Conservation (phyloP, 2,329 filamentous ascomycete genomes). For the Pestalotiopsis sp. region DNA sequence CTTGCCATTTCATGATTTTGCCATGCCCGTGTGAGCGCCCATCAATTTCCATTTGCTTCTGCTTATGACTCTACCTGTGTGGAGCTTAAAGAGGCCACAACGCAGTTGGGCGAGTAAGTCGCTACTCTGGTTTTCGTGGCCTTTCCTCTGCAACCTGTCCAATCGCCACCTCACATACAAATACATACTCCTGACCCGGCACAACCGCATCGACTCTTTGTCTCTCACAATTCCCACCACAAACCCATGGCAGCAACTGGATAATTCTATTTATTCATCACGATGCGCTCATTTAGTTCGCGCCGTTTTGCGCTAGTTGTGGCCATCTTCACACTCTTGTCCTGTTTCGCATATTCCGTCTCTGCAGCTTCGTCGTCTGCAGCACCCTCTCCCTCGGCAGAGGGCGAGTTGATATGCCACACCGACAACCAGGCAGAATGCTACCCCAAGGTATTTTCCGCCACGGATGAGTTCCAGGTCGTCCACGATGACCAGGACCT, state of each 20-base stretch:
- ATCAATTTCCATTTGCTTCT: not conserved
- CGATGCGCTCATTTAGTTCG: slow-evolving; percentile 19
- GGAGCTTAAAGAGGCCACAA: not conserved
- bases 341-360: slow-evolving; percentile 17
- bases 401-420: slow-evolving; percentile 64
- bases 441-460: slow-evolving; percentile 63
- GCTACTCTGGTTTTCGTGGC: slow-evolving; percentile 13
- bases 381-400: slow-evolving; percentile 36
- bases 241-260: too few relatives aligned
- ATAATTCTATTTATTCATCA: not conserved
- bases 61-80: not conserved
- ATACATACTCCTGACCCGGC: slow-evolving; percentile 1
- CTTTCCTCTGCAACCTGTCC: slow-evolving; percentile 16
- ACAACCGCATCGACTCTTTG: not conserved
- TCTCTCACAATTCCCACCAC: not conserved
- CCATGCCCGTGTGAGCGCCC: not conserved
- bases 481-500: slow-evolving; percentile 66
- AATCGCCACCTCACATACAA: slow-evolving; percentile 11
- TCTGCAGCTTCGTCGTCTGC: slow-evolving; percentile 30
- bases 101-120: not conserved
- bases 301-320: slow-evolving; percentile 17
- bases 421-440: slow-evolving; percentile 60
- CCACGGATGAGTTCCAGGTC: slow-evolving; percentile 64
- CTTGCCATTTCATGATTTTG: not conserved
- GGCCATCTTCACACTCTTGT: slow-evolving; percentile 16